Conservation (phyloP, 192 early-diverging fungal species). For the Linnemannia schmuckeri region DNA sequence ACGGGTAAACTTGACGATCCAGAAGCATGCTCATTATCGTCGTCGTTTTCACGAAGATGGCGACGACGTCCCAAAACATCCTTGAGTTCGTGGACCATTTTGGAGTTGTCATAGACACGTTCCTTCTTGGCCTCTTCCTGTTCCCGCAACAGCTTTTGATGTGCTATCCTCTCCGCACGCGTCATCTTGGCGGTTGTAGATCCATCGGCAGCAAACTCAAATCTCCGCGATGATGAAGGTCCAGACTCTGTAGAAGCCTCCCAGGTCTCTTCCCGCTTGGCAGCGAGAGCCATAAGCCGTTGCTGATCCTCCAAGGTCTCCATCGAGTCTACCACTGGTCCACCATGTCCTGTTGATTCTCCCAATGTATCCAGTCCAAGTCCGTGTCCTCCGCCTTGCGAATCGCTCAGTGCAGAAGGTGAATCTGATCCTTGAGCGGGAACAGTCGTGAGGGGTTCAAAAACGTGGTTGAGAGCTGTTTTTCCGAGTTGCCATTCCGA, state of each 20-base stretch:
- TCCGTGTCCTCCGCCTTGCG: slow-evolving; percentile 7
- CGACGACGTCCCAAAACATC: slow-evolving; percentile 64
- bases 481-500: slow-evolving; percentile 67
- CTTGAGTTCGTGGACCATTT: slow-evolving; percentile 71
- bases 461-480: slow-evolving; percentile 54
- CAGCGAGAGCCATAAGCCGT: slow-evolving; percentile 26
- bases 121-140: slow-evolving; percentile 56
- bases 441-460: slow-evolving; percentile 40
- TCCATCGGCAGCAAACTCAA: slow-evolving; percentile 1
- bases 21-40: not conserved
- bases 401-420: not conserved
- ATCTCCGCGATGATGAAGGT: not conserved
- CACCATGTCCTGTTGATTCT: slow-evolving; percentile 21
- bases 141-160: slow-evolving; percentile 58
- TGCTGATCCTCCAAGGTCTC: slow-evolving; percentile 44
- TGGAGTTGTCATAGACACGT: slow-evolving; percentile 53
- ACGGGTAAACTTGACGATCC: not conserved
- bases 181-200: slow-evolving; percentile 49
- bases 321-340: slow-evolving; percentile 36
- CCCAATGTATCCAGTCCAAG: slow-evolving; percentile 2
- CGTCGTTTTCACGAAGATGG: slow-evolving; percentile 37
- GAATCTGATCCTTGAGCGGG: not conserved
- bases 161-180: slow-evolving; percentile 63
- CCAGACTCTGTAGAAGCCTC: slow-evolving; percentile 58
- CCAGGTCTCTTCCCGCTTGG: slow-evolving; percentile 63